phyloP scores from a whole-genome alignment of 768 basidiomycete species.

The Pleurotus platypus region DNA sequence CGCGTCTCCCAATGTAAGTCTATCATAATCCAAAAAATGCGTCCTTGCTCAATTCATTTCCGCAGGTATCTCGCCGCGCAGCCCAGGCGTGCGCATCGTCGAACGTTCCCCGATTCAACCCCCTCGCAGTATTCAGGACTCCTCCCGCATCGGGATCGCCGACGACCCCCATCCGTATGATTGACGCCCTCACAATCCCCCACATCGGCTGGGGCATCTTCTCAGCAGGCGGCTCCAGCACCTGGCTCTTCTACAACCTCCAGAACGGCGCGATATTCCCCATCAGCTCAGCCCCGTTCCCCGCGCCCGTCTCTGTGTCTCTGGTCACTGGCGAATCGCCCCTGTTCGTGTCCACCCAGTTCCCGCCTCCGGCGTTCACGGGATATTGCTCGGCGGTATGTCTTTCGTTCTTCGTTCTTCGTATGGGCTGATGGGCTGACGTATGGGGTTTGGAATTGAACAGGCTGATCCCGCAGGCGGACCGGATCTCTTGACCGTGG shows the following conservation, averaged over 20 bases:
- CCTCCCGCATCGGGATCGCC: not conserved
- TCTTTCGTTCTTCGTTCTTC: not conserved
- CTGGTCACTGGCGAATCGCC: not conserved
- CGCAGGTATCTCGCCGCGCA: too few relatives aligned
- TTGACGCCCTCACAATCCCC: not conserved
- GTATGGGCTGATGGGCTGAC: too few relatives aligned
- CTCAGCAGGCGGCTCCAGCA: not conserved
- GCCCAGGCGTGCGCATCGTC: too few relatives aligned
- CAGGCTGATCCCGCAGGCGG: too few relatives aligned
- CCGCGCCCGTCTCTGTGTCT: not conserved
- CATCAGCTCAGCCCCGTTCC: not conserved
- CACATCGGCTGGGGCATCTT: not conserved
- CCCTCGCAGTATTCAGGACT: not conserved
- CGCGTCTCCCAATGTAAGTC: too few relatives aligned
- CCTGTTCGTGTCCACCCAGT: constrained; percentile 1
- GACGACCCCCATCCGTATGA: not conserved
- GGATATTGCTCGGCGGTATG: not conserved
- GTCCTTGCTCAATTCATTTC: too few relatives aligned
- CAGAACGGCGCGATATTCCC: not conserved
- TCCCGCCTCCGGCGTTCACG: not conserved
- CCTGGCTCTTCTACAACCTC: not conserved
- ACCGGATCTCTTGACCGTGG: too few relatives aligned
- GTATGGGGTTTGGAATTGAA: too few relatives aligned
- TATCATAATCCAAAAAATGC: too few relatives aligned
- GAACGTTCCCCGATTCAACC: not conserved